Evolutionary conservation across 169 alveolate genomes (phyloP).

Genomic region (Plasmodium yoelii): DNA sequence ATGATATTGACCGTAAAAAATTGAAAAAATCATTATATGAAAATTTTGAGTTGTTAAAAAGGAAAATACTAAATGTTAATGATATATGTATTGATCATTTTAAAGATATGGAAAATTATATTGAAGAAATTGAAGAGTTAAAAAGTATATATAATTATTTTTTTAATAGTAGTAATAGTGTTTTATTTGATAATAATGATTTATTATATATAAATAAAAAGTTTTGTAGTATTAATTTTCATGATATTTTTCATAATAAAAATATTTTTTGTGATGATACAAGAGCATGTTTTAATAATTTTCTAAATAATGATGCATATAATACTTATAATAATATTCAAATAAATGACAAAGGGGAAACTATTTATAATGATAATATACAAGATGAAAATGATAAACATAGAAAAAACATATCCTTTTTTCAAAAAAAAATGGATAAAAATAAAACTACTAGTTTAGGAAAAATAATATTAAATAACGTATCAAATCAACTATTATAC

Average conservation of each 20-base stretch:
- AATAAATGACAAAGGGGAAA: conserved; percentile 1
- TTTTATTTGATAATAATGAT: conserved; percentile 39
- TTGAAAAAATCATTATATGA: conserved; percentile 10
- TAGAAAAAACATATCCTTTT: not conserved
- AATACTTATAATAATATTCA: not conserved
- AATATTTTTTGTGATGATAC: conserved; percentile 19
- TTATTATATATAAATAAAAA: conserved; percentile 50
- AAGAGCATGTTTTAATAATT: not conserved
- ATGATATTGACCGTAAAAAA: conserved; percentile 13
- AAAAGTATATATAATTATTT: conserved; percentile 36
- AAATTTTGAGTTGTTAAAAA: conserved; percentile 40
- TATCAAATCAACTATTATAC: conserved; percentile 61
- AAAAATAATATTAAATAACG: conserved; percentile 29
- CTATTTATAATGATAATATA: not conserved
- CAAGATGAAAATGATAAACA: not conserved
- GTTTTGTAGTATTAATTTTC: conserved; percentile 50
- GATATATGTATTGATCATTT: conserved; percentile 76
- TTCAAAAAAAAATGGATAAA: not conserved
- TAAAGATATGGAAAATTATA: conserved; percentile 73
- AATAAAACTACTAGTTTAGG: conserved; percentile 19
- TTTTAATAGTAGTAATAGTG: conserved; percentile 38
- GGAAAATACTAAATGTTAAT: conserved; percentile 40
- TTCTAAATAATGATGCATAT: conserved; percentile 1
- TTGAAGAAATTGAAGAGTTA: conserved; percentile 40
- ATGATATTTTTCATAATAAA: conserved; percentile 3